A percentile compares a stretch with the other conserved stretches of the same genome.
Evolutionary conservation across 768 basidiomycete genomes (phyloP).

Genomic region (Naganishia onofrii): DNA sequence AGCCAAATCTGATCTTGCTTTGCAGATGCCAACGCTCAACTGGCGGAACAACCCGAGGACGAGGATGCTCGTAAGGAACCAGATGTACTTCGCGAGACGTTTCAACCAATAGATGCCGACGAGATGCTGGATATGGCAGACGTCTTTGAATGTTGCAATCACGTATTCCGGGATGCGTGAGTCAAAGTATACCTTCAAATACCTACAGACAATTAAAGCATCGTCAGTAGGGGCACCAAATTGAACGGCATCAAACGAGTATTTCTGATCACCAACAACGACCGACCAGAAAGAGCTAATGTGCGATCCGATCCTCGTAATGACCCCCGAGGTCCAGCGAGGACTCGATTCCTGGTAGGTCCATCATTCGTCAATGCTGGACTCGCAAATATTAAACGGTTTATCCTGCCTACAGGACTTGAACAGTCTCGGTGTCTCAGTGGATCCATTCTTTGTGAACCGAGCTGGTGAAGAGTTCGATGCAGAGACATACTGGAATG

Average conservation of each 20-base stretch:
- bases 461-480: slow-evolving; percentile 68
- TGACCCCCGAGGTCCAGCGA: slow-evolving; percentile 38
- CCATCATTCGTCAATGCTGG: neutral
- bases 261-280: slow-evolving; percentile 88
- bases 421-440: slow-evolving; percentile 68
- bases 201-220: neutral
- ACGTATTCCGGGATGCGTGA: slow-evolving; percentile 83
- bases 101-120: slow-evolving; percentile 64
- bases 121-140: slow-evolving; percentile 74
- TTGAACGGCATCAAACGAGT: slow-evolving; percentile 85
- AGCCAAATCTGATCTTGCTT: neutral
- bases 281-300: slow-evolving; percentile 59
- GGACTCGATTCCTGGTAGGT: slow-evolving; percentile 43
- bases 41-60: slow-evolving; percentile 47
- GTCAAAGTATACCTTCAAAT: slow-evolving; percentile 33
- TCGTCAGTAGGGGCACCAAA: slow-evolving; percentile 54
- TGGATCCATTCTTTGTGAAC: slow-evolving; percentile 88
- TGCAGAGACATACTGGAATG: slow-evolving; percentile 31
- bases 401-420: slow-evolving; percentile 62
- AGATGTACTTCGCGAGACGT: slow-evolving; percentile 58
- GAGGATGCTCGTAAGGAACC: slow-evolving; percentile 54
- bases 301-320: slow-evolving; percentile 26
- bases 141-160: slow-evolving; percentile 85
- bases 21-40: slow-evolving; percentile 27
- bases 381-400: neutral